Conservation (phyloP, 208 protist species). For the Lotmaria passim region DNA sequence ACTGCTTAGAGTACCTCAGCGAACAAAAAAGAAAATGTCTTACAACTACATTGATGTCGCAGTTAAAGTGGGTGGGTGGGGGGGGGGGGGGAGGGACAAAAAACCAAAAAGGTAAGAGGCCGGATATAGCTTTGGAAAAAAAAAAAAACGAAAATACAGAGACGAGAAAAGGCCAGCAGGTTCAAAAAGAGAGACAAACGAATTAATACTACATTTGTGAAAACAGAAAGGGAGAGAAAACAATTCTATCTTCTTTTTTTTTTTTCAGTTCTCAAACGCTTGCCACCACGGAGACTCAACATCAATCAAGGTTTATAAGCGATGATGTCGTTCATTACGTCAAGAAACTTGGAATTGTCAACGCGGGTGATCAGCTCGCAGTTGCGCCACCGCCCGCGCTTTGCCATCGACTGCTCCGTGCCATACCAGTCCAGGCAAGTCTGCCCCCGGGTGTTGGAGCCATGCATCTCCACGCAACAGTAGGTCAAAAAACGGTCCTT, state of each 20-base stretch:
- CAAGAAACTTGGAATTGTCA: slow-evolving; percentile 42
- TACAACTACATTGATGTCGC: not conserved
- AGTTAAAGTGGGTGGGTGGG: not conserved
- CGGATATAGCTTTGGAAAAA: not conserved
- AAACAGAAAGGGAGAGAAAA: no score
- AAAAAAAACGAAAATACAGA: not conserved
- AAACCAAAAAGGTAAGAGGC: not conserved
- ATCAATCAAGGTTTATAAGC: slow-evolving; percentile 30
- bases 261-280: no score
- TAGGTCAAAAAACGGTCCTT: slow-evolving; percentile 71
- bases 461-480: slow-evolving; percentile 74
- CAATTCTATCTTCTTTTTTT: no score
- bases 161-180: no score
- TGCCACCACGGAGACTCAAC: no score
- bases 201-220: no score
- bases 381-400: slow-evolving; percentile 80
- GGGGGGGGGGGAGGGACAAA: not conserved
- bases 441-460: slow-evolving; percentile 70
- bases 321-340: slow-evolving; percentile 58
- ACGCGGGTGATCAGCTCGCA: slow-evolving; percentile 63
- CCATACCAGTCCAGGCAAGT: slow-evolving; percentile 87
- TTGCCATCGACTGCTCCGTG: slow-evolving; percentile 87
- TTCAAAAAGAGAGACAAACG: no score
- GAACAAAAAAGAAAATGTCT: not conserved
- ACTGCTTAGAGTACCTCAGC: not conserved